These are phyloP conservation scores for Chlamydomonas sphaeroides DNA, from an alignment of 139 green algal species.

Conservation along the genomic window DNA sequence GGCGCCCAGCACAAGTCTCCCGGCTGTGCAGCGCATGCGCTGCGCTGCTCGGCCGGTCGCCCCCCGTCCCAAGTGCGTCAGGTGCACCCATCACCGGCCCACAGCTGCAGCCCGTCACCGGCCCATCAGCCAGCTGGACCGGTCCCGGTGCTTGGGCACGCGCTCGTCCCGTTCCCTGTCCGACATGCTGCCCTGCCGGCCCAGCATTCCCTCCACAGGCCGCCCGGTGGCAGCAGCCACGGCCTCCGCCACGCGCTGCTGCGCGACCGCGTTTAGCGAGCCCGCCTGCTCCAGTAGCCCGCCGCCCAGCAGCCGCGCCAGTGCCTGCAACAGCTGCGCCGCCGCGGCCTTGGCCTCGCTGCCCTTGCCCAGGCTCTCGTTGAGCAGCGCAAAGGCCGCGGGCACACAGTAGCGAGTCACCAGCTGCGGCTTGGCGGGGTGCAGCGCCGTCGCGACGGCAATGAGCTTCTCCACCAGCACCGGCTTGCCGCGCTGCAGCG, in stretches of 20 bases:
- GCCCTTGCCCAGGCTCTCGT: conserved; percentile 31
- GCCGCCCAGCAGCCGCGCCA: conserved; percentile 44
- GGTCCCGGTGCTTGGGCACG: too few species aligned
- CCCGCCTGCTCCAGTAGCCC: conserved; percentile 44
- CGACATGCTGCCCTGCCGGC: background rate
- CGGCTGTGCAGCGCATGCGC: too few species aligned
- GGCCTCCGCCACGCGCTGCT: conserved; percentile 48
- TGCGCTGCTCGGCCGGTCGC: too few species aligned
- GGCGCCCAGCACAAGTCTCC: too few species aligned
- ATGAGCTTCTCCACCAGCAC: conserved; percentile 65
- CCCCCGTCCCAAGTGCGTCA: too few species aligned
- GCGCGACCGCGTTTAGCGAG: conserved; percentile 35
- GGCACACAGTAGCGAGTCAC: conserved; percentile 51
- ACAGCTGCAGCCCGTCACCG: too few species aligned
- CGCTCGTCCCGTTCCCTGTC: background rate
- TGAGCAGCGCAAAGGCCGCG: conserved; percentile 39
- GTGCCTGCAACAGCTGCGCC: conserved; percentile 29
- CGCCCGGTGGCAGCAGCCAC: conserved; percentile 25
- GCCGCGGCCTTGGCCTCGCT: conserved; percentile 40
- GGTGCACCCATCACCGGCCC: too few species aligned
- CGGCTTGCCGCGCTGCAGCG: conserved; percentile 52
- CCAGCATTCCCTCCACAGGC: background rate
- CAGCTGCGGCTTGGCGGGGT: conserved; percentile 52
- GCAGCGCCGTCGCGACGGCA: conserved; percentile 41
- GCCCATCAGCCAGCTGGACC: too few species aligned